A percentile compares a stretch with the other conserved stretches of the same genome.
These are phyloP conservation scores for Helotiales sp. DNA, from an alignment of 2,329 filamentous ascomycete genomes.

Conservation along the genomic window DNA sequence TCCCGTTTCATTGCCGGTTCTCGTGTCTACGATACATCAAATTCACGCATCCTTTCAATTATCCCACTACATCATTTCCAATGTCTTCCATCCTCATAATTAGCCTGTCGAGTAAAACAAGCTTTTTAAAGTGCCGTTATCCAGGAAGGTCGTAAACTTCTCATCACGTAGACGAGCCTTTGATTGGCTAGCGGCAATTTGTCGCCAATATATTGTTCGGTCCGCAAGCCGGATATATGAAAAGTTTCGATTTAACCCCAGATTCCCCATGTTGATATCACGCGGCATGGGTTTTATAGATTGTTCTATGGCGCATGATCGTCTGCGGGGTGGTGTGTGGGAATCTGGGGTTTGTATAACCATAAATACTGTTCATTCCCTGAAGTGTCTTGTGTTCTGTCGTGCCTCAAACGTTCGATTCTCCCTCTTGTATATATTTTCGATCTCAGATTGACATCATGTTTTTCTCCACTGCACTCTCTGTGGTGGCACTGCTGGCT, in stretches of 20 bases:
- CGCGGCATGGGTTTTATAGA: slow-evolving; percentile 15
- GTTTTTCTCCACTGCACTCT: slow-evolving; percentile 38
- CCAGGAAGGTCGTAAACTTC: slow-evolving; percentile 6
- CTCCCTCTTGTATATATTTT: not conserved
- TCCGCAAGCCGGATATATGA: slow-evolving; percentile 16
- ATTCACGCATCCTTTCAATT: not conserved
- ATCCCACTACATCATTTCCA: not conserved
- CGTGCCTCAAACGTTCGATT: not conserved
- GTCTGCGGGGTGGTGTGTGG: slow-evolving; percentile 19
- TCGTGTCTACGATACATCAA: not conserved
- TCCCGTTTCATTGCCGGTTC: not conserved
- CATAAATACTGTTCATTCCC: slow-evolving; percentile 1
- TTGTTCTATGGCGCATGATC: slow-evolving; percentile 17
- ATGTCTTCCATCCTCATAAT: not conserved
- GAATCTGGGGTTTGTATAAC: slow-evolving; percentile 3
- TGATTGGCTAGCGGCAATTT: slow-evolving; percentile 8
- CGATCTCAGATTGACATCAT: slow-evolving; percentile 28
- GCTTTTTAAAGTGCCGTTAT: slow-evolving; percentile 5
- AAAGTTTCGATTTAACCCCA: slow-evolving; percentile 13
- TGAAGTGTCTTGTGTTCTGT: not conserved
- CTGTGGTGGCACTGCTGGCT: slow-evolving; percentile 34
- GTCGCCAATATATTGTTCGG: slow-evolving; percentile 15
- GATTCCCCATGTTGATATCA: slow-evolving; percentile 9
- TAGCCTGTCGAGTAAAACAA: not conserved
- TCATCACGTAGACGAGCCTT: not conserved